Evolutionary conservation across 345 rosid genomes (phyloP).

Genomic region (Salix viminalis): DNA sequence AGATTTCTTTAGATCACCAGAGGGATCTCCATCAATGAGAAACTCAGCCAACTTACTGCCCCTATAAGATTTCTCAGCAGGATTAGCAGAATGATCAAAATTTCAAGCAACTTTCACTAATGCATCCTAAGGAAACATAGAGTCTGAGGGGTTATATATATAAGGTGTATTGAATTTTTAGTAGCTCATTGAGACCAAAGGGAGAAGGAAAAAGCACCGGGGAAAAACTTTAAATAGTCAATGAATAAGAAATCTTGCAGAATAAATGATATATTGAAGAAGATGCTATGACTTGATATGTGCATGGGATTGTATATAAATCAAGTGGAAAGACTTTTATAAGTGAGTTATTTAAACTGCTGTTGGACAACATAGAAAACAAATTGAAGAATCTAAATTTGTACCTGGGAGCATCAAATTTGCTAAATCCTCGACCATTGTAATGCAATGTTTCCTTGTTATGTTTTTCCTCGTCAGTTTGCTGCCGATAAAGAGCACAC

Average conservation of each 20-base stretch:
- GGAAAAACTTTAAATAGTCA: background rate
- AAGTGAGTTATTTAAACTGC: background rate
- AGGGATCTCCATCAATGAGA: conserved; percentile 52
- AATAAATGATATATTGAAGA: background rate
- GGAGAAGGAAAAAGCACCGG: background rate
- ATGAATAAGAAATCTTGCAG: background rate
- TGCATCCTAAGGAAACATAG: background rate
- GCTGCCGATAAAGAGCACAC: conserved; percentile 64
- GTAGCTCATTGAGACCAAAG: too few species aligned
- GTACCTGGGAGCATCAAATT: conserved; percentile 61
- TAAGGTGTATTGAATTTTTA: background rate
- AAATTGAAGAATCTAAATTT: background rate
- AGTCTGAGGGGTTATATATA: background rate
- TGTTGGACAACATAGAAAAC: background rate
- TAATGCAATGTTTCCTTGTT: conserved; percentile 28
- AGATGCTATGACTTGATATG: background rate
- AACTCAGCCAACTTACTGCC: conserved; percentile 53
- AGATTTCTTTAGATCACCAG: conserved; percentile 54
- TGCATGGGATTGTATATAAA: background rate
- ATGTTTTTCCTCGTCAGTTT: conserved; percentile 53
- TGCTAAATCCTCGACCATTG: conserved; percentile 68
- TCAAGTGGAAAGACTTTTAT: too few species aligned
- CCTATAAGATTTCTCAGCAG: conserved; percentile 27
- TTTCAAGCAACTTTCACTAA: background rate
- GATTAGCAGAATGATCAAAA: background rate